A percentile compares a stretch with the other conserved stretches of the same genome.
phyloP scores from a whole-genome alignment of 1,139 yeast genomes.

The Candida sanyaensis region DNA sequence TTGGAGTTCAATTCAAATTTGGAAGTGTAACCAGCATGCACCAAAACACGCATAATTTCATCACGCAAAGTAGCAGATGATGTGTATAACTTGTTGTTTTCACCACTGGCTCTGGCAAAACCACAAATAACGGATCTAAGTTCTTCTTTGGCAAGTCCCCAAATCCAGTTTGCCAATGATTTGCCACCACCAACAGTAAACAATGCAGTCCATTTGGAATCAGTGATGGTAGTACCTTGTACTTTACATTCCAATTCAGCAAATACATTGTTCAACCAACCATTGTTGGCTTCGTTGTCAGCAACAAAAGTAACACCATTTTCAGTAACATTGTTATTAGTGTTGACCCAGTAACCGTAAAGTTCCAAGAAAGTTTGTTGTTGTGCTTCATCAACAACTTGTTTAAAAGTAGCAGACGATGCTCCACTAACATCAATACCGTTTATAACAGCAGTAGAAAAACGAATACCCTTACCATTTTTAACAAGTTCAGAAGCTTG shows the following conservation, averaged over 20 bases:
- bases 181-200: not conserved
- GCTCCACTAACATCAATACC: not conserved
- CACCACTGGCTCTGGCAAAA: not conserved
- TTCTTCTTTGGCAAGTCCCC: not conserved
- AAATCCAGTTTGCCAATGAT: not conserved
- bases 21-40: slow-evolving; percentile 3
- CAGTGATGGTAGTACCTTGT: not conserved
- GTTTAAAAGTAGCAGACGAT: too few species aligned
- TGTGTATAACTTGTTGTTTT: not conserved
- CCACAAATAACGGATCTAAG: not conserved
- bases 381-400: not conserved
- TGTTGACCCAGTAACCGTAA: not conserved
- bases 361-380: not conserved
- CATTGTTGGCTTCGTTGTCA: too few species aligned
- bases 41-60: not conserved
- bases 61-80: not conserved
- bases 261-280: not conserved
- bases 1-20: not conserved
- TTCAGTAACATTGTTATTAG: not conserved
- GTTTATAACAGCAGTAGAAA: not conserved
- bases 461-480: not conserved
- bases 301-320: not conserved
- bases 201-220: not conserved
- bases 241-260: not conserved
- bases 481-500: slow-evolving; percentile 1